Conservation (phyloP, 2,329 filamentous ascomycete genomes). For the Alternaria metachromatica region DNA sequence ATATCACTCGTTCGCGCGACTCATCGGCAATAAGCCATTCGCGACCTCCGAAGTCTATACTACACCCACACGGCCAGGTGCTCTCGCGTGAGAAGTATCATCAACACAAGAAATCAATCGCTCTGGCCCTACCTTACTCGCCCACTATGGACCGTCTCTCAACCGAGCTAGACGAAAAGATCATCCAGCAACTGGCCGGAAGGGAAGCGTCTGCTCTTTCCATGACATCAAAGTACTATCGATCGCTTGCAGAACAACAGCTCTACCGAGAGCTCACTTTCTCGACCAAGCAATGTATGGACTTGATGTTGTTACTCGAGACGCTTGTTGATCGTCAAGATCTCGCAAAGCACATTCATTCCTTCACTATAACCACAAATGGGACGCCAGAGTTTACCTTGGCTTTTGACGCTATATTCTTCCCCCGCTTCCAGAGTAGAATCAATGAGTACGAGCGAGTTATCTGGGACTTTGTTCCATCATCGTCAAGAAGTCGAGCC, state of each 20-base stretch:
- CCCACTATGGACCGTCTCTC: background rate
- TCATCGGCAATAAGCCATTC: background rate
- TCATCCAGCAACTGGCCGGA: background rate
- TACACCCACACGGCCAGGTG: background rate
- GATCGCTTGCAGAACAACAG: background rate
- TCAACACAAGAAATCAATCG: fast-evolving
- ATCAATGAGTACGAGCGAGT: background rate
- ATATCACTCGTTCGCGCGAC: background rate
- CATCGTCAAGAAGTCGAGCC: background rate
- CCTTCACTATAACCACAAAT: background rate
- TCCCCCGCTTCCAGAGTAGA: background rate
- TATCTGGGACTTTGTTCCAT: background rate
- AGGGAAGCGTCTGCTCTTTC: background rate
- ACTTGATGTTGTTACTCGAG: background rate
- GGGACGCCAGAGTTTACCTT: background rate
- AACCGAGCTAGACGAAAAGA: background rate
- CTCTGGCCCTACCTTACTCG: fast-evolving
- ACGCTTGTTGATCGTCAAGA: background rate
- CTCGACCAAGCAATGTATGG: background rate
- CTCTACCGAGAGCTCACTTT: background rate
- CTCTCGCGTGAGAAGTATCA: background rate
- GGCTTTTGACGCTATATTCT: background rate
- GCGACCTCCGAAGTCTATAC: background rate
- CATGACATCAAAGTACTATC: background rate
- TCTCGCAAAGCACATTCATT: background rate